These are phyloP conservation scores for Jimgerdemannia flammicorona DNA, from an alignment of 192 early-diverging fungal species.

Conservation along the genomic window DNA sequence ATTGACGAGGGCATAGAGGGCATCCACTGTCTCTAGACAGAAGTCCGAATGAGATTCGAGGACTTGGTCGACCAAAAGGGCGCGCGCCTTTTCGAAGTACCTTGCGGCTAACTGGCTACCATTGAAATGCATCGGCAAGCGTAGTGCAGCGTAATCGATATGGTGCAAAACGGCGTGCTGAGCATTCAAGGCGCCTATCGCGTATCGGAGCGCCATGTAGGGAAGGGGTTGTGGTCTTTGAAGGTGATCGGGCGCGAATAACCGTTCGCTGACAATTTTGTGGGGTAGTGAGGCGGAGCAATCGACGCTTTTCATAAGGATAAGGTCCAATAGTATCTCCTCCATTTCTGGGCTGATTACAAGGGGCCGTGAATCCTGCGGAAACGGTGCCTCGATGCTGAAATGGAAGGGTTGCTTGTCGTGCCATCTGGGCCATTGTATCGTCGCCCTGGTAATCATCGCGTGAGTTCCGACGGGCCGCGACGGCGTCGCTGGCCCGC, in stretches of 20 bases:
- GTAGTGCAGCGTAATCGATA: not conserved
- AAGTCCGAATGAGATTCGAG: not conserved
- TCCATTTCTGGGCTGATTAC: too few relatives aligned
- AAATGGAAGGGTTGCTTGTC: not conserved
- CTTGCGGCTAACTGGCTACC: not conserved
- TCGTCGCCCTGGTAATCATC: not conserved
- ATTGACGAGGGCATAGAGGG: not conserved
- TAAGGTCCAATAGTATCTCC: too few relatives aligned
- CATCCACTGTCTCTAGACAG: not conserved
- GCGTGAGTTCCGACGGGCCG: not conserved
- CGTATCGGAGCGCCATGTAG: not conserved
- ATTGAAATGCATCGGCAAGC: not conserved
- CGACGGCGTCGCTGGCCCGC: not conserved
- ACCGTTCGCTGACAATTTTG: not conserved
- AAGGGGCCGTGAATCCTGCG: not conserved
- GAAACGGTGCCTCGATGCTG: not conserved
- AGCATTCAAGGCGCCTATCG: not conserved
- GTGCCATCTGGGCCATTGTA: not conserved
- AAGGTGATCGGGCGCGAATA: not conserved
- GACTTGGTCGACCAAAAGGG: not conserved
- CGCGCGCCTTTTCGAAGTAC: not conserved
- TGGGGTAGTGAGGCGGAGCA: too few relatives aligned
- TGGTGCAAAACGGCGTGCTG: not conserved
- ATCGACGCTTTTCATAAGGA: too few relatives aligned
- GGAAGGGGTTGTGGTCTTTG: not conserved